Conservation (phyloP, 441 rosid species). For the Jatropha podagrica region DNA sequence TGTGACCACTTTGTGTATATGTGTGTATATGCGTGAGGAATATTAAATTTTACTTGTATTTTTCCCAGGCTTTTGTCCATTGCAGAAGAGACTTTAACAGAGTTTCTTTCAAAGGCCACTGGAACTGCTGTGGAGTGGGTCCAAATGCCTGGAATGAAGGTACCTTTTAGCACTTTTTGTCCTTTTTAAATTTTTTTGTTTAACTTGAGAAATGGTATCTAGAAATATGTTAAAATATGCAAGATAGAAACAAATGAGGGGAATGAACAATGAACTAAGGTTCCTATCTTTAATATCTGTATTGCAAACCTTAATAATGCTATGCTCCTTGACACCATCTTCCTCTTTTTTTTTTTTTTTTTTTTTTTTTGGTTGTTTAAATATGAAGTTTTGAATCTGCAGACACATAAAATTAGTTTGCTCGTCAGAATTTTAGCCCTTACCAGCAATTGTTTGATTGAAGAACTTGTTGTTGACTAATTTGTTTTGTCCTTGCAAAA, state of each 20-base stretch:
- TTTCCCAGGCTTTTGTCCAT: constrained; percentile 95
- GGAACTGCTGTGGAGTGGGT: constrained; percentile 99
- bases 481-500: neutral
- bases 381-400: neutral
- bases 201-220: neutral
- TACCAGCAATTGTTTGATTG: neutral
- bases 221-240: neutral
- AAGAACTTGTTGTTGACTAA: constrained; percentile 2
- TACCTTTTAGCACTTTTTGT: constrained; percentile 27
- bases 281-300: neutral
- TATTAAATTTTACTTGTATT: constrained; percentile 28
- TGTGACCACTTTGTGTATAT: constrained; percentile 29
- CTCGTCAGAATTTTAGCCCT: neutral
- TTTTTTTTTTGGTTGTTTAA: neutral
- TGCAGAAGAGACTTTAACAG: constrained; percentile 99
- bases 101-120: constrained; percentile 99
- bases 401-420: neutral
- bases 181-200: neutral
- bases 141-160: constrained; percentile 99
- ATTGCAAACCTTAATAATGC: neutral
- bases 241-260: neutral
- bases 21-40: constrained; percentile 16
- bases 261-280: neutral
- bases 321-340: neutral
- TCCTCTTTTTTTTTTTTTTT: neutral